Percentiles rank a stretch among this genome's conserved stretches.
These are phyloP conservation scores for Ogataea pignaliae DNA, from an alignment of 805 yeast genomes.

Conservation along the genomic window DNA sequence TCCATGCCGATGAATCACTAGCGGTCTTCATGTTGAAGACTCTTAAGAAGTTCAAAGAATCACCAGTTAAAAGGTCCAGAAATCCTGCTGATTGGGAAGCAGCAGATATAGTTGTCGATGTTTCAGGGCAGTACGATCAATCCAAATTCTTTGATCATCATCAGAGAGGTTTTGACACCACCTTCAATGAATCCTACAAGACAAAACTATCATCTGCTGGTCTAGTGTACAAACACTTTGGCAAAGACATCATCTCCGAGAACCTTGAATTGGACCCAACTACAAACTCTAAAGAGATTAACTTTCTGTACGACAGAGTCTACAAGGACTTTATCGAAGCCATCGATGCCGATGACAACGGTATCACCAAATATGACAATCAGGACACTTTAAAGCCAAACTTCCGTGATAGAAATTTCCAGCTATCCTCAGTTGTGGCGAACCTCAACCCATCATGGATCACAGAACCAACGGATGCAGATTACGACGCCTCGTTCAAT, in stretches of 20 bases:
- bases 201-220: constrained; percentile 95
- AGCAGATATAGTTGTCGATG: constrained; percentile 92
- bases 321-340: constrained; percentile 87
- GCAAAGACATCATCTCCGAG: constrained; percentile 60
- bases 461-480: constrained; percentile 58
- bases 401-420: constrained; percentile 69
- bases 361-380: constrained; percentile 65
- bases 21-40: constrained; percentile 82
- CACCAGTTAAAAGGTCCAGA: constrained; percentile 78
- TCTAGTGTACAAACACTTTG: constrained; percentile 81
- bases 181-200: constrained; percentile 55
- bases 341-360: constrained; percentile 94
- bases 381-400: constrained; percentile 48
- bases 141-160: constrained; percentile 36
- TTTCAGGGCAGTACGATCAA: constrained; percentile 22
- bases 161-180: constrained; percentile 83
- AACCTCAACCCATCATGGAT: constrained; percentile 86
- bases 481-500: constrained; percentile 60
- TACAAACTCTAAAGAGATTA: constrained; percentile 40
- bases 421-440: constrained; percentile 74
- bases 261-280: constrained; percentile 38
- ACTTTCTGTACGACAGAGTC: constrained; percentile 66
- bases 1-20: constrained; percentile 94
- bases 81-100: constrained; percentile 78
- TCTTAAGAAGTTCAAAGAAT: constrained; percentile 62